phyloP scores from a whole-genome alignment of 129 eudicot genomes.

The Dittrichia graveolens region DNA sequence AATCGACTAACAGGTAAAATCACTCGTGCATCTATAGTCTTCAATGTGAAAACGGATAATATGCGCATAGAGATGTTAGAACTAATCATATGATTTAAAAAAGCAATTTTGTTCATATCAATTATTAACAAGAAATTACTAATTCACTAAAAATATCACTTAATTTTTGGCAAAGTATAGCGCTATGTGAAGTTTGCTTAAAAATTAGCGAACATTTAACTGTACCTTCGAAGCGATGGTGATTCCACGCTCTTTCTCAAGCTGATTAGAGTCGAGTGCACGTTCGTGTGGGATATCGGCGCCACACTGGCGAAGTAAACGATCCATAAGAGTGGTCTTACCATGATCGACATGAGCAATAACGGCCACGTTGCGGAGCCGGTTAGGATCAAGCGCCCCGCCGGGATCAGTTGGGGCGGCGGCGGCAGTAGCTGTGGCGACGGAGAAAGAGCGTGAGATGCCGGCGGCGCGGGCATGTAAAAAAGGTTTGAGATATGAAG shows the following conservation, averaged over 20 bases:
- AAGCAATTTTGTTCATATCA: no score
- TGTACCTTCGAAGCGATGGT: conserved; percentile 86
- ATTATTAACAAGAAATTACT: no score
- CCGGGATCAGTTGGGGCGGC: conserved; percentile 42
- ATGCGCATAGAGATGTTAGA: no score
- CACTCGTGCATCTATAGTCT: no score
- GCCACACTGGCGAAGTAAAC: conserved; percentile 91
- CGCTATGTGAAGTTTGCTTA: no score
- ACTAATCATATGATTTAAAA: no score
- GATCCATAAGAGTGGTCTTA: conserved; percentile 94
- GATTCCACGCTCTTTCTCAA: conserved; percentile 94
- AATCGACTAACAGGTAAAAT: no score
- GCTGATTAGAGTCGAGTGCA: conserved; percentile 79
- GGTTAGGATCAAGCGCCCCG: conserved; percentile 63
- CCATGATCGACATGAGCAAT: conserved; percentile 98
- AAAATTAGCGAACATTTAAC: no score
- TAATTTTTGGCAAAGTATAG: no score
- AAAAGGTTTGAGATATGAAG: conserved; percentile 35
- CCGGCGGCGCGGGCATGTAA: conserved; percentile 37
- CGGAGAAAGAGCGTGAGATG: conserved; percentile 45
- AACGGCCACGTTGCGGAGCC: conserved; percentile 92
- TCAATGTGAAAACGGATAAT: no score
- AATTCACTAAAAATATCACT: no score
- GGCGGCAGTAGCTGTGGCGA: conserved; percentile 49
- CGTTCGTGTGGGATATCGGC: conserved; percentile 94